Conservation (phyloP, 768 basidiomycete species). For the Mrakia frigida region DNA sequence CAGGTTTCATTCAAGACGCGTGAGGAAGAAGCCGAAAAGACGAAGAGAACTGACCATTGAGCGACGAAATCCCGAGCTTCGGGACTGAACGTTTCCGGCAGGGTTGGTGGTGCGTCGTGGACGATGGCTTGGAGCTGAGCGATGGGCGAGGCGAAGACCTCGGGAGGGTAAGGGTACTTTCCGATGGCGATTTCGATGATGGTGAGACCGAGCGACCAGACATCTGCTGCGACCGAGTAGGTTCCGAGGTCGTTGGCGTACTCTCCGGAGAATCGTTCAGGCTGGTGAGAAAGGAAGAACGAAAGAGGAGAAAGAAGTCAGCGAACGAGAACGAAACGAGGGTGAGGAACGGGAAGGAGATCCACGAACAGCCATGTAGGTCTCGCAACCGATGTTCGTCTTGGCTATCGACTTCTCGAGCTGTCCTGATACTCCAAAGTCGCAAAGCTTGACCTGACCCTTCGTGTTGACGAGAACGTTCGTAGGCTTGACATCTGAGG, state of each 20-base stretch:
- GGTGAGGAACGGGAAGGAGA: background rate
- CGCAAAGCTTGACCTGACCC: constrained; percentile 89
- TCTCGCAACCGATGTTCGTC: constrained; percentile 98
- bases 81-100: constrained; percentile 66
- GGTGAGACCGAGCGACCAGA: constrained; percentile 89
- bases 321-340: background rate
- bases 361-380: constrained; percentile 82
- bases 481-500: constrained; percentile 80
- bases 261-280: constrained; percentile 93
- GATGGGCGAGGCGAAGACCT: constrained; percentile 95
- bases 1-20: background rate
- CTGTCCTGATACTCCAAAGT: constrained; percentile 98
- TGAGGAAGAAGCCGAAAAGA: background rate
- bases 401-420: constrained; percentile 93
- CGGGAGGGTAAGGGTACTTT: constrained; percentile 92
- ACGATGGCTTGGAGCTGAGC: constrained; percentile 96
- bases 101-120: constrained; percentile 80
- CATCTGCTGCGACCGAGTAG: constrained; percentile 93
- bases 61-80: constrained; percentile 77
- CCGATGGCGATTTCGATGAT: constrained; percentile 87
- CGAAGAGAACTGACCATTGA: constrained; percentile 51
- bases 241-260: constrained; percentile 76
- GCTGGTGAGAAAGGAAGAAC: constrained; percentile 52
- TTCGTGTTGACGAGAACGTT: constrained; percentile 84
- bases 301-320: constrained; percentile 13